Base-by-base conservation (phyloP, 2,329 filamentous ascomycete species). In the Botryotinia narcissicola region DNA sequence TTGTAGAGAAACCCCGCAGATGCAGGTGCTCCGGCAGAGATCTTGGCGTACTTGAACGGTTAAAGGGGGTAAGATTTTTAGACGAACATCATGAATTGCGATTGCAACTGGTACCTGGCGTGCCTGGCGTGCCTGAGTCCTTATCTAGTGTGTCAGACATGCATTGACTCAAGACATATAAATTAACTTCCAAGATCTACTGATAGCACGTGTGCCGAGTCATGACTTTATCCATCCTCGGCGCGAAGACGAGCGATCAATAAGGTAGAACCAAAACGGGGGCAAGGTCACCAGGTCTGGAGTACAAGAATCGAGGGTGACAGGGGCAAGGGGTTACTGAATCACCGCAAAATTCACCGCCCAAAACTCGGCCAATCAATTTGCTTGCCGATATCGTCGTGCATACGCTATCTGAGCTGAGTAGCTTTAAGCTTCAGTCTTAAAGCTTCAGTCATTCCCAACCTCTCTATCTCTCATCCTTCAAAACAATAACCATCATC, bases 351-450 rank as follows among this genome's bases (percentile, higher is more conserved):
- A 42, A 14, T 22, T 57, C 48, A 40, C 37, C 35, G 35, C 66
- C 48, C 66, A 37, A 42, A 42, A 25, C 1, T 32, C 22, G 20
- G 18, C 29, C n/a, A 68, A 29, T n/a, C 51, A 57, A 57, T 57
- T 57, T 57, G n/a, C n/a, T 57, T 57, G 54, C 48, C 35, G 66
- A 68, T 57, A 68, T 68, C 66, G n/a, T 51, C 48, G 40, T 57
- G n/a, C 66, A 69, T 68, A 67, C 35, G 25, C 48, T 67, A 69
- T 57, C 66, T 42, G 66, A 32, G 37, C 60, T 42, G 32, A 8
- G 32, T 14, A 37, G 48, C 40, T 32, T 42, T 7, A 68, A 68
- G 66, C 66, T 68, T 29, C 48, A 29, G 48, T 54, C 48, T n/a
- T 54, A 54, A 57, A 48, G 42, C 29, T 51, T 63, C 69, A 25